These are phyloP conservation scores for Globisporangium nagaii DNA, from an alignment of 352 stramenopile genomes.

Conservation along the genomic window DNA sequence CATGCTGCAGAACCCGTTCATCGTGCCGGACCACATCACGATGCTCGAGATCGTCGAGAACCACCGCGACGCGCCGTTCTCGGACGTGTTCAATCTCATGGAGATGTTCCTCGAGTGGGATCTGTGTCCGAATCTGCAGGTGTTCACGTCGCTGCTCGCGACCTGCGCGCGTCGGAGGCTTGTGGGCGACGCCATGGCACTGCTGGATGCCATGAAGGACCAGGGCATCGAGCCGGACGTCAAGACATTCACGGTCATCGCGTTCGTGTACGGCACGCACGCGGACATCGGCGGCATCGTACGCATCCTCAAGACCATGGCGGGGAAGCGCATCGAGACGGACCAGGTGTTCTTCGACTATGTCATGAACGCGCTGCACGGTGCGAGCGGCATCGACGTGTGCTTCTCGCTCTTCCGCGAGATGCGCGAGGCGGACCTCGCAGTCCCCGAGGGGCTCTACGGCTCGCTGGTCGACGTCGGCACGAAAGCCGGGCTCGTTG, in stretches of 20 bases:
- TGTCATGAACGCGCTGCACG: slow-evolving; percentile 49
- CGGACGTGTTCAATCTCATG: slow-evolving; percentile 67
- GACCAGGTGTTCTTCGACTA: slow-evolving; percentile 67
- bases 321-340: slow-evolving; percentile 18
- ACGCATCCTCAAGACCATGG: slow-evolving; percentile 42
- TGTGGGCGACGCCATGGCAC: slow-evolving; percentile 46
- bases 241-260: slow-evolving; percentile 64
- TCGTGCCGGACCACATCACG: slow-evolving; percentile 60
- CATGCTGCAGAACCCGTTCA: slow-evolving; percentile 48
- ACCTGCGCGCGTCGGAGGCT: slow-evolving; percentile 55
- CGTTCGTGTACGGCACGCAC: slow-evolving; percentile 55
- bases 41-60: slow-evolving; percentile 79
- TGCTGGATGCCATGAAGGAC: slow-evolving; percentile 48
- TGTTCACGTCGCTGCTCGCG: slow-evolving; percentile 71
- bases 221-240: slow-evolving; percentile 42
- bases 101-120: slow-evolving; percentile 59
- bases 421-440: slow-evolving; percentile 30
- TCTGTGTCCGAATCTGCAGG: slow-evolving; percentile 52
- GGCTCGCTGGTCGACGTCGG: slow-evolving; percentile 50
- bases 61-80: slow-evolving; percentile 47
- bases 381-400: slow-evolving; percentile 56
- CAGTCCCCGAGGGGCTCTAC: slow-evolving; percentile 58
- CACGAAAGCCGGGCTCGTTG: slow-evolving; percentile 47
- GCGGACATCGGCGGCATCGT: slow-evolving; percentile 46
- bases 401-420: slow-evolving; percentile 66